Percentiles rank a stretch among this genome's conserved stretches.
Evolutionary conservation across 1,284 basidiomycete species (phyloP).

Genomic region (Inonotus obliquus): DNA sequence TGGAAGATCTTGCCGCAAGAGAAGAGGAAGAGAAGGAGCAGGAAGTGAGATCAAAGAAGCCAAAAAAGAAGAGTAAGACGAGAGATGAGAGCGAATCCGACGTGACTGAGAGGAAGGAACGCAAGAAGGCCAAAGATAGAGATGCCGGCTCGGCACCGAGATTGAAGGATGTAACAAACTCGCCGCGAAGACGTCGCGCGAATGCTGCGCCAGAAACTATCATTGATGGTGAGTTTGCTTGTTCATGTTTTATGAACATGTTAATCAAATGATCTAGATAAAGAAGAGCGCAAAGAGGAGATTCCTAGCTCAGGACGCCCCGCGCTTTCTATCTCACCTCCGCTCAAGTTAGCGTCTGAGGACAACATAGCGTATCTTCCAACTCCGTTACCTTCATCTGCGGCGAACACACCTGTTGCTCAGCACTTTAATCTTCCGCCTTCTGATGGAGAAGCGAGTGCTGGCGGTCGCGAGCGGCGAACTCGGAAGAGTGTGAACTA

Average conservation of each 20-base stretch:
- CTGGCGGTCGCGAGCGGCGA: slow-evolving; percentile 58
- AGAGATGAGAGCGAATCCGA: slow-evolving; percentile 32
- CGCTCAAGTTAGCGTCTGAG: not conserved
- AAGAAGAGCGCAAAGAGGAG: not conserved
- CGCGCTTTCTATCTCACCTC: slow-evolving; percentile 8
- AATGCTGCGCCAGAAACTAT: slow-evolving; percentile 36
- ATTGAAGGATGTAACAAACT: slow-evolving; percentile 65
- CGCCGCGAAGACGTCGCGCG: slow-evolving; percentile 34
- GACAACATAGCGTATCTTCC: slow-evolving; percentile 33
- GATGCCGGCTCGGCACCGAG: slow-evolving; percentile 32
- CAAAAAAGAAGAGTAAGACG: slow-evolving; percentile 30
- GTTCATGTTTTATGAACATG: not conserved
- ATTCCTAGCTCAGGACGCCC: not conserved
- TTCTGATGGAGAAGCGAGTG: slow-evolving; percentile 30
- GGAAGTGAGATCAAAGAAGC: slow-evolving; percentile 30
- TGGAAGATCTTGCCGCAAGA: slow-evolving; percentile 28
- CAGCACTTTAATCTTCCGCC: slow-evolving; percentile 33
- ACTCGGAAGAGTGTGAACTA: slow-evolving; percentile 82
- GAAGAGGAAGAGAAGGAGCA: slow-evolving; percentile 34
- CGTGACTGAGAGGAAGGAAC: slow-evolving; percentile 27
- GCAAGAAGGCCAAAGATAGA: slow-evolving; percentile 27
- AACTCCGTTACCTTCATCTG: slow-evolving; percentile 39
- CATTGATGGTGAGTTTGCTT: slow-evolving; percentile 26
- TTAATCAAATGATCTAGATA: not conserved
- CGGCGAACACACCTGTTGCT: slow-evolving; percentile 38